Evolutionary conservation across 1,284 basidiomycete genomes (phyloP).

Genomic region (Albatrellus sp.): DNA sequence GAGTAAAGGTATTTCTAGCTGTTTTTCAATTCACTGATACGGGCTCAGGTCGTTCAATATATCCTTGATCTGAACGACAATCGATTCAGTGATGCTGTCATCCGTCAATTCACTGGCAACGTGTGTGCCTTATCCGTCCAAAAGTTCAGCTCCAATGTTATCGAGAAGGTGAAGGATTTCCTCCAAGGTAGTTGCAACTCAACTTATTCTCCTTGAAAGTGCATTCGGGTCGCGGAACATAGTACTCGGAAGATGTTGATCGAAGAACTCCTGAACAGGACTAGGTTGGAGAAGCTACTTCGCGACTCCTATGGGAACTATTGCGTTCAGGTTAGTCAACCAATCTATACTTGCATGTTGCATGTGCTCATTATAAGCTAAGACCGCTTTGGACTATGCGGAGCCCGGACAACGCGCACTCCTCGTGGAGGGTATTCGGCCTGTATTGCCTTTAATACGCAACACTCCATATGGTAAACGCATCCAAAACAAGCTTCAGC

Average conservation of each 20-base stretch:
- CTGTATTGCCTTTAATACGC: slow-evolving; percentile 90
- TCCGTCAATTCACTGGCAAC: slow-evolving; percentile 95
- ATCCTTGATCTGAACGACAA: slow-evolving; percentile 97
- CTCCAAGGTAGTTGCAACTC: slow-evolving; percentile 1
- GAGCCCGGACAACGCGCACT: slow-evolving; percentile 77
- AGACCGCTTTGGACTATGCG: slow-evolving; percentile 94
- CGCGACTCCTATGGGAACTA: slow-evolving; percentile 94
- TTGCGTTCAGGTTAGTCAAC: slow-evolving; percentile 63
- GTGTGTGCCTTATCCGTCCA: slow-evolving; percentile 97
- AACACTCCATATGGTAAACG: slow-evolving; percentile 97
- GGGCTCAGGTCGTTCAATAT: slow-evolving; percentile 81
- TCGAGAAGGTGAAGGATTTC: slow-evolving; percentile 62
- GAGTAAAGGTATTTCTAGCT: slow-evolving; percentile 19
- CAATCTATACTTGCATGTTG: neutral
- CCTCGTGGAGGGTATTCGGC: slow-evolving; percentile 90
- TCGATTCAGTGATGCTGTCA: slow-evolving; percentile 94
- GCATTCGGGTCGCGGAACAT: slow-evolving; percentile 94
- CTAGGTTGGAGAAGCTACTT: slow-evolving; percentile 89
- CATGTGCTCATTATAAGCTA: slow-evolving; percentile 5
- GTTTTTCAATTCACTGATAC: slow-evolving; percentile 1
- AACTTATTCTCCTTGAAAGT: slow-evolving; percentile 36
- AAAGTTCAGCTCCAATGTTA: slow-evolving; percentile 95
- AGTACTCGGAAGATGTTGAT: slow-evolving; percentile 90
- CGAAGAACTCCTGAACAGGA: slow-evolving; percentile 90
- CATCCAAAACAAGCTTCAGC: slow-evolving; percentile 93